Percentiles rank a stretch among this genome's conserved stretches.
phyloP scores from a whole-genome alignment of 352 stramenopile genomes.

The Phytophthora nicotianae region DNA sequence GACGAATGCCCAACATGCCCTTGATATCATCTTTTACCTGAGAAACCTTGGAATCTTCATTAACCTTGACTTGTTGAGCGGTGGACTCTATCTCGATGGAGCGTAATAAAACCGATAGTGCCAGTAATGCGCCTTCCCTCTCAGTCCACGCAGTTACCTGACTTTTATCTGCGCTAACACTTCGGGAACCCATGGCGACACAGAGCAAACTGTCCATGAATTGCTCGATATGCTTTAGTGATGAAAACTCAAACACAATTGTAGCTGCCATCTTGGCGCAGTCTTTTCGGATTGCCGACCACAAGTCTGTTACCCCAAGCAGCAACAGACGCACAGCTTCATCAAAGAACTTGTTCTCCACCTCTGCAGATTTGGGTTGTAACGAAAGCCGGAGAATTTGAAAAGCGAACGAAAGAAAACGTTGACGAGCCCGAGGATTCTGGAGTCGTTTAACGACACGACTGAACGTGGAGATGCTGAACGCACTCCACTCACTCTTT shows the following conservation, averaged over 20 bases:
- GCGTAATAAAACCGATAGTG: constrained; percentile 42
- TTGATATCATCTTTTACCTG: constrained; percentile 40
- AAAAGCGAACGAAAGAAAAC: constrained; percentile 40
- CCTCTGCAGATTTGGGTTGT: background rate
- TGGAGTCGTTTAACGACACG: constrained; percentile 35
- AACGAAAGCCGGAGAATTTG: constrained; percentile 21
- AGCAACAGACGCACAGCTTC: constrained; percentile 42
- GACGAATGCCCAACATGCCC: constrained; percentile 17
- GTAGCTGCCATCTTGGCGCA: constrained; percentile 23
- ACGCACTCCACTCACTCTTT: constrained; percentile 25
- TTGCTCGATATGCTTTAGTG: constrained; percentile 38
- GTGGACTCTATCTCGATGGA: constrained; percentile 31
- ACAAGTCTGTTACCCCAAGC: constrained; percentile 65
- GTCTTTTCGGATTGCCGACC: constrained; percentile 73
- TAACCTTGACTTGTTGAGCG: background rate
- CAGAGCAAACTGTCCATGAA: constrained; percentile 52
- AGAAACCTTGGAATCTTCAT: constrained; percentile 18
- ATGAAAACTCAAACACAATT: constrained; percentile 39
- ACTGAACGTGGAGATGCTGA: constrained; percentile 14
- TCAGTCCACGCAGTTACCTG: constrained; percentile 44
- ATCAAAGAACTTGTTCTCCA: constrained; percentile 28
- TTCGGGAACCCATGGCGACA: constrained; percentile 33
- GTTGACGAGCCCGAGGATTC: constrained; percentile 48
- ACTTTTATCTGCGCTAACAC: constrained; percentile 30
- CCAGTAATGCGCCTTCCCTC: constrained; percentile 53